Evolutionary conservation across 1,139 yeast genomes (phyloP), one percentile per base, ranked within the genome.

Genomic region (Candida freyschussii): DNA sequence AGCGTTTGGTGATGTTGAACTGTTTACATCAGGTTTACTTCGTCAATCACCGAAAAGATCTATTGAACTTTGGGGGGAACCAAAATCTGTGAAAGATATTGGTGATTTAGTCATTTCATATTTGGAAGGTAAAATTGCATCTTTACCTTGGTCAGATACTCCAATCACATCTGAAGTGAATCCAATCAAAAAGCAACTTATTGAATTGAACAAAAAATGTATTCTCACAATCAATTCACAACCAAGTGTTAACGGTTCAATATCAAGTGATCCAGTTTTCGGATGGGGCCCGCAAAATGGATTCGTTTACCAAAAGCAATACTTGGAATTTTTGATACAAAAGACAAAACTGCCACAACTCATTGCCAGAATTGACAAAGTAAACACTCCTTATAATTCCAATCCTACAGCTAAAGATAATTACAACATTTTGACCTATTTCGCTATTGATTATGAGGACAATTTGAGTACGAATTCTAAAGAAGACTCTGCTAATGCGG

Each of bases 231-330:
- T 89, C 56, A 91, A 89, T 60, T 89, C 96, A 6, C 98, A 91
- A 61, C 96, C 97, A n/a, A 78, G 91, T 26, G 76, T 89, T 33
- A 85, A 87, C 56, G 94, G 96, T 6, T 69, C 73, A 18, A 68
- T 66, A 38, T 86, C 96, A 13, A 68, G 69, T 32, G 85, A 89
- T 56, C 67, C 75, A 17, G 63, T 76, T 11, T 78, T 75, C 49
- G 98, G 98, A 7, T 91, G 98, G 98, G 98, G 98, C 20, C 98
- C 98, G 25, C 68, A 72, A 40, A 78, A 84, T 54, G 97, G 97
- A 5, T 82, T 78, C 53, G 95, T 89, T 33, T 89, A 84, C 62
- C 97, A 91, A 59, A 89, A 89, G 57, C 94, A 91, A 50, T 89
- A 86, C 56, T 63, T 89, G 43, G 98, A 89, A 57, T 76, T 89